Evolutionary conservation across 805 yeast species (phyloP), one percentile per base, ranked within the genome.

Genomic region (Teunomyces funiuensis): DNA sequence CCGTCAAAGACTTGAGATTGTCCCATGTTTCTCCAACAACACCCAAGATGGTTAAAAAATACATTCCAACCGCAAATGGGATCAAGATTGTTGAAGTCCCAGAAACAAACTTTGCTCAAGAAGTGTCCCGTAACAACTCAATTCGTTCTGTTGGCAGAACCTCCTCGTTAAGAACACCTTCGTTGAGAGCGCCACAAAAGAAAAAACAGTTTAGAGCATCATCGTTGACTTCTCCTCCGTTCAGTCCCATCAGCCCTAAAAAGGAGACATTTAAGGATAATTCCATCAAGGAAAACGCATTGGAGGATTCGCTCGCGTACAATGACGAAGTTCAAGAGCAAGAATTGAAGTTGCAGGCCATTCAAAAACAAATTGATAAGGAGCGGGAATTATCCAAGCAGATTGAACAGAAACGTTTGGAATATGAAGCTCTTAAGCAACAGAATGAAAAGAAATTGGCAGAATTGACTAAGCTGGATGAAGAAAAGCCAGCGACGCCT

Each of bases 11-110:
- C 53, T 58, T 69, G 44, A 60, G 60, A 39, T 53, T 69, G 41
- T 39, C 54, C 2, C 65, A 60, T 17, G 25, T 22, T 4, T 9
- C 25, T 22, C 25, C 25, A 11, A 22, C 5, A 9, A 25, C 17
- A 9, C 40, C 36, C 10, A 75, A 66, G 41, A 82, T 76, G 64
- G 75, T 83, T 7, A 83, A 81, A 49, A 82, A 79, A 47, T 85
- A 84, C 63, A 73, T 85, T 34, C 91, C 93, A 2, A 82, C 88
- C 2, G 81, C 86, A 3, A 73, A 78, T 51, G 93, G 93, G 10
- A 69, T 85, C 41, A 76, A 82, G 37, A 71, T 83, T 7, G 68
- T 85, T 4, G 90, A 85, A 50, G 89, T 85, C 3, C 86, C 88
- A 0, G 73, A 66, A 42, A 74, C 72, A 9, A 52, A 58, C 28